Conservation (phyloP, 2,329 filamentous ascomycete species). For the Tolypocladium inflatum region DNA sequence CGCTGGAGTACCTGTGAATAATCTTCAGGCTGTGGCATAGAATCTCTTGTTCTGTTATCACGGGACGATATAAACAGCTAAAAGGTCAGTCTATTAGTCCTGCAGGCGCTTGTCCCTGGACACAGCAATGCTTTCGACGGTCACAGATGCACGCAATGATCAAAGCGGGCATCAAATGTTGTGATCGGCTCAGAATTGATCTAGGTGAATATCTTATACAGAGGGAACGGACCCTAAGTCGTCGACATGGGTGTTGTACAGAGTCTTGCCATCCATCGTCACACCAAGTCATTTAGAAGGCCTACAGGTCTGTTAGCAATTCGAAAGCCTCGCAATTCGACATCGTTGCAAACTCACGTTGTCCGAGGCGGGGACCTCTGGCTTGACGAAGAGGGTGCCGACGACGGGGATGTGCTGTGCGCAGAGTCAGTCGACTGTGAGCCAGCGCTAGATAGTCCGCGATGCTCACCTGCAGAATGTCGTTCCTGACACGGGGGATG, state of each 20-base stretch:
- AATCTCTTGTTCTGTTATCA: not conserved
- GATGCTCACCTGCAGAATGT: slow-evolving; percentile 46
- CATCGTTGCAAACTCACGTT: slow-evolving; percentile 38
- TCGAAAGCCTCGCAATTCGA: not conserved
- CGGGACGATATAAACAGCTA: too few relatives aligned
- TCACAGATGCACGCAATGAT: not conserved
- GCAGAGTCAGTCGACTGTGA: not conserved
- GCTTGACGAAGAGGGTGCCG: slow-evolving; percentile 39
- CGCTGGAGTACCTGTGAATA: not conserved
- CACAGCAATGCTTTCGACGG: too few relatives aligned
- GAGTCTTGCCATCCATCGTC: slow-evolving; percentile 14
- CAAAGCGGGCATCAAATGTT: not conserved
- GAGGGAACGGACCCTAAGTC: slow-evolving; percentile 15
- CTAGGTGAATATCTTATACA: slow-evolving; percentile 30
- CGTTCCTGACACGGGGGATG: slow-evolving; percentile 48
- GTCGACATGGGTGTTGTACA: slow-evolving; percentile 13
- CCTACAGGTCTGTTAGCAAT: slow-evolving; percentile 20
- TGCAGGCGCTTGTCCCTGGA: too few relatives aligned
- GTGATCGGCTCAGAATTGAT: not conserved
- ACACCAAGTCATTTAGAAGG: slow-evolving; percentile 27
- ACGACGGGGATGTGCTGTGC: slow-evolving; percentile 46
- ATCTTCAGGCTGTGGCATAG: too few relatives aligned
- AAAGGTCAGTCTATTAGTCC: too few relatives aligned
- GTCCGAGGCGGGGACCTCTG: slow-evolving; percentile 49
- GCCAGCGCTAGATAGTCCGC: too few relatives aligned